These are phyloP conservation scores for Fusarium avenaceum DNA, from an alignment of 2,329 filamentous ascomycete species.

Conservation along the genomic window DNA sequence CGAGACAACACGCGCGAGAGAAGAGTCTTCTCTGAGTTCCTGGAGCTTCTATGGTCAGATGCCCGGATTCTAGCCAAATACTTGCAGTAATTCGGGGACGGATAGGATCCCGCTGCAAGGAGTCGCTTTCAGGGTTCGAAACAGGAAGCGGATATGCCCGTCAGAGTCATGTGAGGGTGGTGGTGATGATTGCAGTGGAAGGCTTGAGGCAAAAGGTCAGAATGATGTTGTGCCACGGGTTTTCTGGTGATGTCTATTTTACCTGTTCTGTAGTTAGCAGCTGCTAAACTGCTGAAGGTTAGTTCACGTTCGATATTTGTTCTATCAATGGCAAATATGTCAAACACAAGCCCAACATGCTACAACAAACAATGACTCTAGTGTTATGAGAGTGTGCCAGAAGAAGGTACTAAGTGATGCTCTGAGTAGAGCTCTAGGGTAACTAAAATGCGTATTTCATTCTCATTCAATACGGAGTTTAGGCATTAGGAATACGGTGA, in stretches of 20 bases:
- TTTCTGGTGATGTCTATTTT: no score
- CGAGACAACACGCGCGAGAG: conserved; percentile 33
- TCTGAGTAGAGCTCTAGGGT: neutral
- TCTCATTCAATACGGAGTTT: no score
- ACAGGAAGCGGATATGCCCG: conserved; percentile 13
- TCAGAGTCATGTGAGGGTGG: conserved; percentile 2
- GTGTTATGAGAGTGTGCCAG: no score
- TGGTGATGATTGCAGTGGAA: neutral
- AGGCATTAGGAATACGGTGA: no score
- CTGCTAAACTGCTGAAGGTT: no score
- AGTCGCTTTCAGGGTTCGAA: conserved; percentile 5
- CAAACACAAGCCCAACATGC: no score
- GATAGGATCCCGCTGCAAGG: conserved; percentile 10
- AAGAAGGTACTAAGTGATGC: no score
- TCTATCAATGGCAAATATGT: no score
- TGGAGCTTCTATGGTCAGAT: neutral
- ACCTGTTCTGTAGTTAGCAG: rapidly evolving
- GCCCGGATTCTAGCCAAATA: neutral
- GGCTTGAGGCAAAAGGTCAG: no score
- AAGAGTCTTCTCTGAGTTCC: conserved; percentile 1
- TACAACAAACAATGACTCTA: no score
- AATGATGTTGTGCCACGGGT: neutral
- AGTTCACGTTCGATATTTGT: no score
- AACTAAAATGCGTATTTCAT: neutral
- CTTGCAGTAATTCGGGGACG: neutral